These are phyloP conservation scores for Suillus placidus DNA, from an alignment of 768 basidiomycete species.

Conservation along the genomic window DNA sequence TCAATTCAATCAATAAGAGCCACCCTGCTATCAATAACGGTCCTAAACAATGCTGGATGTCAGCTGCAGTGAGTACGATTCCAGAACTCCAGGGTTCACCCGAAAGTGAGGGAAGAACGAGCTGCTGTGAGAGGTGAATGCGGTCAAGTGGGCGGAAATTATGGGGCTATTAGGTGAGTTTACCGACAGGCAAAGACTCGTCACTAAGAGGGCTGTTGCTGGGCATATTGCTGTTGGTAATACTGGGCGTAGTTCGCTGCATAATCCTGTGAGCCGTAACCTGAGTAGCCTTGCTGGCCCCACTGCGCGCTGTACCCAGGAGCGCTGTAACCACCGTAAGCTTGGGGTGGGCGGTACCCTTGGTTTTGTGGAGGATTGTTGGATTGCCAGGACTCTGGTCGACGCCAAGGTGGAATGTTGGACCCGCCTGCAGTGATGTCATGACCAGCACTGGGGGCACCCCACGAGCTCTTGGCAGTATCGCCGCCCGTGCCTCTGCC, in stretches of 20 bases:
- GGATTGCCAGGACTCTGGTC: conserved; percentile 85
- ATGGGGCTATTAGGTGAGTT: conserved; percentile 6
- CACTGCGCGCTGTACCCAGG: conserved; percentile 46
- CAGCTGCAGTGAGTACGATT: conserved; percentile 9
- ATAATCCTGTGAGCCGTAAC: conserved; percentile 62
- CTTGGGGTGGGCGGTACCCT: conserved; percentile 74
- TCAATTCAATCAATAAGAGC: conserved; percentile 10
- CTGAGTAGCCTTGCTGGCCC: conserved; percentile 39
- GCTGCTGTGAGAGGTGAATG: conserved; percentile 8
- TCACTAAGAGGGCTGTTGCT: conserved; percentile 51
- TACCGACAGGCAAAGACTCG: conserved; percentile 5
- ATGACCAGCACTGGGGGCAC: conserved; percentile 65
- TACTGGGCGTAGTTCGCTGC: conserved; percentile 79
- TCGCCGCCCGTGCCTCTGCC: conserved; percentile 58
- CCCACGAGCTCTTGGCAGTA: conserved; percentile 56
- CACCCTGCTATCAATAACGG: conserved; percentile 9
- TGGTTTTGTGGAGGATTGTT: conserved; percentile 48
- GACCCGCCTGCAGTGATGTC: conserved; percentile 64
- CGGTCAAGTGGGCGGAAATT: conserved; percentile 3
- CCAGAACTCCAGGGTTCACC: background rate
- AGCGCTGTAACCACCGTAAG: conserved; percentile 49
- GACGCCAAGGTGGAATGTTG: conserved; percentile 89
- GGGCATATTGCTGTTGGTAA: conserved; percentile 86
- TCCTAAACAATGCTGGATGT: conserved; percentile 11
- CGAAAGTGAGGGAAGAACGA: conserved; percentile 3